phyloP scores from a whole-genome alignment of 192 early-diverging fungal species.

The Coemansia reversa region DNA sequence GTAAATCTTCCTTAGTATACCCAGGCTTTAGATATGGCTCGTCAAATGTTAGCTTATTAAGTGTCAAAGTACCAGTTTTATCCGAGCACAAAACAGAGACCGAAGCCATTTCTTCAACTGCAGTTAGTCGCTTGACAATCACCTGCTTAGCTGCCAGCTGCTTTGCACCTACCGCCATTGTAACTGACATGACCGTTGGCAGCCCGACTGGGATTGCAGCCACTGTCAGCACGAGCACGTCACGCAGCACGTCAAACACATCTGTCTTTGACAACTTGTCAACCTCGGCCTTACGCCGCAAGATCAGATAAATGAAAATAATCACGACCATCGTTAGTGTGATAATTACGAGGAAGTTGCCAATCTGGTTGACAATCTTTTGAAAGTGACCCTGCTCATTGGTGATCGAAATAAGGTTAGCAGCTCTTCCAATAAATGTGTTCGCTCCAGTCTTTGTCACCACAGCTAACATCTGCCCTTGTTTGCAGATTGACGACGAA shows the following conservation, averaged over 20 bases:
- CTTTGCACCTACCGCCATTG: constrained; percentile 90
- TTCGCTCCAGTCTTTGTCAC: constrained; percentile 90
- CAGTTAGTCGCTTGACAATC: constrained; percentile 92
- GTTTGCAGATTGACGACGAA: constrained; percentile 92
- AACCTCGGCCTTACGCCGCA: constrained; percentile 55
- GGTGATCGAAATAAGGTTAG: constrained; percentile 89
- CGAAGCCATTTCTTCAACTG: constrained; percentile 89
- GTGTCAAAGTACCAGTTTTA: constrained; percentile 88
- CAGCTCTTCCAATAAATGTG: constrained; percentile 95
- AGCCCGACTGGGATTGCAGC: constrained; percentile 92
- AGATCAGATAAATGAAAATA: constrained; percentile 73
- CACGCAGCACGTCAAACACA: constrained; percentile 63
- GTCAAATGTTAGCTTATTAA: constrained; percentile 90
- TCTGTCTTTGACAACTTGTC: constrained; percentile 52
- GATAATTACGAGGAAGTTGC: constrained; percentile 88
- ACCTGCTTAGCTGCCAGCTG: constrained; percentile 86
- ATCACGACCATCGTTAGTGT: constrained; percentile 75
- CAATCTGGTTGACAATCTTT: constrained; percentile 90
- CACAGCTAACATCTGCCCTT: constrained; percentile 89
- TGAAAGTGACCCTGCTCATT: constrained; percentile 96
- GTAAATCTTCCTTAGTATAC: constrained; percentile 72
- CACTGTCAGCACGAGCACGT: constrained; percentile 86
- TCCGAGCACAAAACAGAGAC: constrained; percentile 82
- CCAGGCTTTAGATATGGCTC: constrained; percentile 70
- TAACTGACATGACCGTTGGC: constrained; percentile 89